These are phyloP conservation scores for Tagetes patula DNA, from an alignment of 129 eudicot genomes.

Conservation along the genomic window DNA sequence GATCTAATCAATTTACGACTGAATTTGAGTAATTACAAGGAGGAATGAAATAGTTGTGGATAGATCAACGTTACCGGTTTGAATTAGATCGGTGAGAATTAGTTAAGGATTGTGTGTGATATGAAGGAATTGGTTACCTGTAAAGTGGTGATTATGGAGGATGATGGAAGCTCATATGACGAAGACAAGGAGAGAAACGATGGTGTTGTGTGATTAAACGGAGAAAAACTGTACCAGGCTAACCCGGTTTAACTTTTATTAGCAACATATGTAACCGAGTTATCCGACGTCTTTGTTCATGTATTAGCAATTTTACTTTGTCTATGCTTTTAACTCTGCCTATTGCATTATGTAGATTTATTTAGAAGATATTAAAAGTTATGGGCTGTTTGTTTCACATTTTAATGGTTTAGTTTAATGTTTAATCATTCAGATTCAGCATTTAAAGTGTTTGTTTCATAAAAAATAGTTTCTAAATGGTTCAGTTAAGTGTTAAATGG, in stretches of 20 bases:
- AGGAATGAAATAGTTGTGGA: neutral
- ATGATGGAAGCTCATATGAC: constrained; percentile 44
- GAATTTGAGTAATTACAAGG: constrained; percentile 10
- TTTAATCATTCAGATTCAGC: too few relatives aligned
- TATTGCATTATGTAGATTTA: too few relatives aligned
- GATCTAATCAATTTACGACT: constrained; percentile 17
- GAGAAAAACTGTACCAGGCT: constrained; percentile 11
- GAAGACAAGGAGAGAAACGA: constrained; percentile 5
- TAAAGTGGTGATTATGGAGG: constrained; percentile 19
- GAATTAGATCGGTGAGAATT: constrained; percentile 20
- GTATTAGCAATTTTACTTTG: too few relatives aligned
- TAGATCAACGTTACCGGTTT: neutral
- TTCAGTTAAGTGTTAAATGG: too few relatives aligned
- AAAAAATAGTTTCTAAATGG: too few relatives aligned
- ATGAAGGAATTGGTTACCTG: constrained; percentile 27
- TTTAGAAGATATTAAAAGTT: too few relatives aligned
- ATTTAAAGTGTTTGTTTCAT: too few relatives aligned
- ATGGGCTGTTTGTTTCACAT: too few relatives aligned
- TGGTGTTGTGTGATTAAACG: constrained; percentile 28
- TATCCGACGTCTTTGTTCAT: too few relatives aligned
- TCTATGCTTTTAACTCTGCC: too few relatives aligned
- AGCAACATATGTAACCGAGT: too few relatives aligned
- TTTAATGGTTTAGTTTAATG: too few relatives aligned
- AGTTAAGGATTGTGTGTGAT: neutral
- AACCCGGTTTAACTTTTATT: constrained; percentile 8